phyloP scores from a whole-genome alignment of 768 basidiomycete genomes.

The Podaxis sp. region DNA sequence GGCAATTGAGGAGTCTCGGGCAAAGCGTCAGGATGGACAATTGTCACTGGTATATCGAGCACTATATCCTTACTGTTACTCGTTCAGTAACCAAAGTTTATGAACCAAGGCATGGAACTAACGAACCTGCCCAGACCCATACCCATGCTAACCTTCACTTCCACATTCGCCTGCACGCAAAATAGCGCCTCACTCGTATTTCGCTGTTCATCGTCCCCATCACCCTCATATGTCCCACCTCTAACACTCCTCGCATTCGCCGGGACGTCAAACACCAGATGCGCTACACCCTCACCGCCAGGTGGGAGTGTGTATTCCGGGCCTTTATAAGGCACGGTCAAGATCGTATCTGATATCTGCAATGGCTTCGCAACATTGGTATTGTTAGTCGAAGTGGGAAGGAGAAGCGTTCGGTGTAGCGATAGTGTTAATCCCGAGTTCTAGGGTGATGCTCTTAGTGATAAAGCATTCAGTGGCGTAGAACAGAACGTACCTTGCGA shows the following conservation, averaged over 20 bases:
- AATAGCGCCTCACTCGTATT: conserved; percentile 56
- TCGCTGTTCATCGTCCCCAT: conserved; percentile 27
- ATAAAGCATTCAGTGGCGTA: neutral
- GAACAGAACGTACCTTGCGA: conserved; percentile 59
- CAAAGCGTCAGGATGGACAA: conserved; percentile 64
- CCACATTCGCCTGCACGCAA: conserved; percentile 64
- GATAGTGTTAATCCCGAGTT: conserved; percentile 66
- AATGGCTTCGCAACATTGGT: conserved; percentile 42
- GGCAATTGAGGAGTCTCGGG: conserved; percentile 29
- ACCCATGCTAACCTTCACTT: conserved; percentile 44
- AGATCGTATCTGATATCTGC: conserved; percentile 66
- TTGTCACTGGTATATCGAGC: conserved; percentile 60
- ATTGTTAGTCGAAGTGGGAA: conserved; percentile 37
- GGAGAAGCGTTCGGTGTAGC: conserved; percentile 58
- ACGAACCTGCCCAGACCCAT: conserved; percentile 60
- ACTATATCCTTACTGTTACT: conserved; percentile 64
- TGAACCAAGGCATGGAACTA: conserved; percentile 7
- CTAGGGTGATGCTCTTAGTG: conserved; percentile 32
- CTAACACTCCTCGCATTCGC: conserved; percentile 59
- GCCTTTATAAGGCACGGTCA: conserved; percentile 70
- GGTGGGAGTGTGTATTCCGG: conserved; percentile 74
- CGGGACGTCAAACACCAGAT: conserved; percentile 81
- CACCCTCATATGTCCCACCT: conserved; percentile 62
- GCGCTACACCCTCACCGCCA: conserved; percentile 76
- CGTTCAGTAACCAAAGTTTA: conserved; percentile 10